Conservation (phyloP, 2,329 filamentous ascomycete genomes). For the Hymenoscyphus scutula region DNA sequence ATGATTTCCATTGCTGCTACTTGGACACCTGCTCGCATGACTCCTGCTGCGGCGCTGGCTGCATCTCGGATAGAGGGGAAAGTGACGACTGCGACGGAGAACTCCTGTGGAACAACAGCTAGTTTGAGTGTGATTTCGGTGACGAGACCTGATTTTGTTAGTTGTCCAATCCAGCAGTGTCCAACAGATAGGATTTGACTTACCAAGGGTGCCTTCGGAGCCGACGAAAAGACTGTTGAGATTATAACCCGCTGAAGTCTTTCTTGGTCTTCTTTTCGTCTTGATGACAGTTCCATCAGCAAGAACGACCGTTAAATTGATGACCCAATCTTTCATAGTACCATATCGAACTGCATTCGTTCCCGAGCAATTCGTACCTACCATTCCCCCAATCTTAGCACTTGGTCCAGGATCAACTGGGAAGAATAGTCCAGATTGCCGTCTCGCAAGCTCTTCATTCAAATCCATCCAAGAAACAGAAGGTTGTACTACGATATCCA, state of each 20-base stretch:
- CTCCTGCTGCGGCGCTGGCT: slow-evolving; percentile 68
- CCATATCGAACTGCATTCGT: slow-evolving; percentile 80
- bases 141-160: slow-evolving; percentile 51
- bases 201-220: slow-evolving; percentile 74
- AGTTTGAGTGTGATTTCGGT: slow-evolving; percentile 83
- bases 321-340: slow-evolving; percentile 86
- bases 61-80: slow-evolving; percentile 77
- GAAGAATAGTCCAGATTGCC: slow-evolving; percentile 78
- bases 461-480: slow-evolving; percentile 90
- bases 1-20: slow-evolving; percentile 63
- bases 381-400: slow-evolving; percentile 80
- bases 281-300: slow-evolving; percentile 78
- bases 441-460: slow-evolving; percentile 68
- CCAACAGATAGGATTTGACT: no score
- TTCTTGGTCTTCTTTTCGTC: slow-evolving; percentile 72
- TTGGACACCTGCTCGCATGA: slow-evolving; percentile 60
- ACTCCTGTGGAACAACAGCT: slow-evolving; percentile 71
- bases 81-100: slow-evolving; percentile 74
- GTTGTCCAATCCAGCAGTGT: no score
- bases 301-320: slow-evolving; percentile 78
- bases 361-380: slow-evolving; percentile 74
- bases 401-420: slow-evolving; percentile 74
- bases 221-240: slow-evolving; percentile 77
- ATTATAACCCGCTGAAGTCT: slow-evolving; percentile 81
- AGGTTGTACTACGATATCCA: slow-evolving; percentile 91